Evolutionary conservation across 352 stramenopile genomes (phyloP).

Genomic region (Blastocystis hominis): DNA sequence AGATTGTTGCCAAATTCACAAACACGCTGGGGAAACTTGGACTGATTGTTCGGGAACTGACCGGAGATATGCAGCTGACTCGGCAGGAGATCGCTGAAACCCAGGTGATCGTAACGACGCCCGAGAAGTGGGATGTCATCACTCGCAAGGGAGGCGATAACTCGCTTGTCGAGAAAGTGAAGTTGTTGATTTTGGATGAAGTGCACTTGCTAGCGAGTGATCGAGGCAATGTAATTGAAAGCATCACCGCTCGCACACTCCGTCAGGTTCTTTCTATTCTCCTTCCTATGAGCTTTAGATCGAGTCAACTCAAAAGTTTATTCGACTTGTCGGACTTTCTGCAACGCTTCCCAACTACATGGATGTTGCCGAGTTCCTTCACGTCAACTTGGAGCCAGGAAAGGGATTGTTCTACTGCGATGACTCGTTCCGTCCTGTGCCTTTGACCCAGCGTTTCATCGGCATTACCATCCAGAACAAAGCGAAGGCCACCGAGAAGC

Average conservation of each 20-base stretch:
- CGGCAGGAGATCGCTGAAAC: constrained; percentile 84
- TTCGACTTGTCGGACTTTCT: constrained; percentile 91
- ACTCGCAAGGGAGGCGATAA: constrained; percentile 90
- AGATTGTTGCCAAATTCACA: constrained; percentile 95
- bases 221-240: constrained; percentile 94
- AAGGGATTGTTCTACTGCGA: constrained; percentile 94
- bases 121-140: constrained; percentile 97
- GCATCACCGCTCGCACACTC: constrained; percentile 90
- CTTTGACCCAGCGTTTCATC: constrained; percentile 95
- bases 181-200: constrained; percentile 97
- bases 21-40: constrained; percentile 74
- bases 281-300: constrained; percentile 68
- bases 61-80: constrained; percentile 88
- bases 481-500: constrained; percentile 51
- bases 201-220: constrained; percentile 95
- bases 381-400: constrained; percentile 70
- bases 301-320: constrained; percentile 87
- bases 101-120: constrained; percentile 94
- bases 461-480: constrained; percentile 71
- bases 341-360: constrained; percentile 97
- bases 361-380: constrained; percentile 91
- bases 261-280: constrained; percentile 61
- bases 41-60: constrained; percentile 63
- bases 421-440: constrained; percentile 88
- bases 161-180: constrained; percentile 64